Evolutionary conservation across 2,329 filamentous ascomycete genomes (phyloP), one percentile per base, ranked within the genome.

Genomic region (Elsinoe ampelina): DNA sequence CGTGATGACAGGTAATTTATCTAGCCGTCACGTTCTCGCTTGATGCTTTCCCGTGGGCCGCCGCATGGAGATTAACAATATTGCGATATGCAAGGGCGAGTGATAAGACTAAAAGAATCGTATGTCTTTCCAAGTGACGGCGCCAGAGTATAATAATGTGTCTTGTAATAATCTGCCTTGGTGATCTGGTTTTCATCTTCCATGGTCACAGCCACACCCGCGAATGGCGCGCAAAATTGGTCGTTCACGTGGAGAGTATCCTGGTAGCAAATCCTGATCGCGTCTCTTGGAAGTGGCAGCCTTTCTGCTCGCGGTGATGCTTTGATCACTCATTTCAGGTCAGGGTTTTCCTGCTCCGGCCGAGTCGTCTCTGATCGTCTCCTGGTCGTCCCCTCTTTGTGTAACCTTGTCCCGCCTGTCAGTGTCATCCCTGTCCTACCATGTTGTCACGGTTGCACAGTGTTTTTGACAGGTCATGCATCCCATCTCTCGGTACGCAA

Each of bases 161-260:
- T 15, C 32, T 52, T 52, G 36, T 19, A n/a, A n/a, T n/a, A 50
- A 12, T 34, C 17, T 32, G 8, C 17, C 8, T 2, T 11, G 8
- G 22, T 15, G 47, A 36, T 51, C 47, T 51, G 47, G 47, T 51
- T 20, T 19, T 42, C 30, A 35, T 36, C 30, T 20, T 51, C 47
- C 47, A 51, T 51, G 7, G 47, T 51, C 26, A 38, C 47, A 26
- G 47, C 47, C 47, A 51, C 47, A 35, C 47, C 47, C 47, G 47
- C 47, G 22, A 38, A 11, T 36, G 26, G 12, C 12, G 26, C 13
- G 47, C 47, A 51, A 51, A 36, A 35, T 36, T 51, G 48, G 32
- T 39, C 20, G 32, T 36, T 36, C 48, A 36, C 32, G 48, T 17
- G 48, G 26, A 7, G 12, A 8, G 8, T 7, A 10, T 45, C 17